Evolutionary conservation across 2,329 filamentous ascomycete genomes (phyloP).

Genomic region (Ophiocordyceps polyrhachis-furcata): DNA sequence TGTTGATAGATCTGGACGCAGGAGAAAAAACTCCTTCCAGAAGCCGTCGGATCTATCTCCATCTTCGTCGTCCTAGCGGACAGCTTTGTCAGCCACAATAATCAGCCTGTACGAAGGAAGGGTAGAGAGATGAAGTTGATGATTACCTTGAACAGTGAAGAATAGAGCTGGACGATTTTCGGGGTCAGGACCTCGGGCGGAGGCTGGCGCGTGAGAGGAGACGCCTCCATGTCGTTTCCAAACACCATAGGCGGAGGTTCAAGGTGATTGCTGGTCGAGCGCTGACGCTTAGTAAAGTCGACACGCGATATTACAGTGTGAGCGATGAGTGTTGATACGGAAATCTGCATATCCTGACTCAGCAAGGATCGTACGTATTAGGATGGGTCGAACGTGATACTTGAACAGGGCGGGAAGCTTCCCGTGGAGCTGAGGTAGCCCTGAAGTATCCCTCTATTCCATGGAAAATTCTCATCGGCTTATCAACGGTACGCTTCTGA

Average conservation of each 20-base stretch:
- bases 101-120: background rate
- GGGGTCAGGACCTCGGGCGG: constrained; percentile 82
- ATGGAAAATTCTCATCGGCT: constrained; percentile 2
- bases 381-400: no score
- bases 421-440: no score
- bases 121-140: background rate
- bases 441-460: background rate
- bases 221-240: constrained; percentile 49
- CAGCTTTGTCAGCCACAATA: background rate
- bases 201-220: constrained; percentile 82
- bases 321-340: no score
- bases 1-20: constrained; percentile 56
- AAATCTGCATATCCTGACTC: no score
- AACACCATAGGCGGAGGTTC: constrained; percentile 1
- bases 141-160: constrained; percentile 56
- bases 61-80: constrained; percentile 41
- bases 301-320: background rate
- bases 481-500: constrained; percentile 15
- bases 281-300: background rate
- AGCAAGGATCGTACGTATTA: no score
- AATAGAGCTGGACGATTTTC: constrained; percentile 84
- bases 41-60: constrained; percentile 73
- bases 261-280: background rate
- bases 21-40: constrained; percentile 89
- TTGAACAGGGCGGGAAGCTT: no score